phyloP scores from a whole-genome alignment of 805 yeast species.

The Pichia eremophila region DNA sequence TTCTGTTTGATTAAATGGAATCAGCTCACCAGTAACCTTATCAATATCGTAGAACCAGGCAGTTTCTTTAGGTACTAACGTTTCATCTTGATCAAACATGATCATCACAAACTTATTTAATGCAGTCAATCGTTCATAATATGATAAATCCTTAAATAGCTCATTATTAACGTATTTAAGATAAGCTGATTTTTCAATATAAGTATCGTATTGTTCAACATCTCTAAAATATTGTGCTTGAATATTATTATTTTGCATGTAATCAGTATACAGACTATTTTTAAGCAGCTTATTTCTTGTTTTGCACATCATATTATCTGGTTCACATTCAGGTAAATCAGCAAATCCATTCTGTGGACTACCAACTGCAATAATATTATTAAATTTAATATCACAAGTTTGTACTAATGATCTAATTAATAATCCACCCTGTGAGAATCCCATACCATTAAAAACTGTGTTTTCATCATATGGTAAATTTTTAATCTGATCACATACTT shows the following conservation, averaged over 20 bases:
- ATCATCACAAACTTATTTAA: conserved; percentile 51
- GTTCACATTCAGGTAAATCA: conserved; percentile 55
- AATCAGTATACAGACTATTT: conserved; percentile 49
- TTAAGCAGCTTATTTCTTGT: conserved; percentile 44
- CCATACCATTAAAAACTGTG: conserved; percentile 61
- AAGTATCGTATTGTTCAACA: conserved; percentile 37
- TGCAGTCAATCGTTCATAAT: conserved; percentile 32
- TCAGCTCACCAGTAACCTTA: conserved; percentile 29
- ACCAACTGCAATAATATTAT: conserved; percentile 62
- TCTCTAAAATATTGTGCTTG: conserved; percentile 77
- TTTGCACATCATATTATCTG: conserved; percentile 39
- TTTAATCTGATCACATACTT: conserved; percentile 46
- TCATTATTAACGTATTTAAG: conserved; percentile 66
- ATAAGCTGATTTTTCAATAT: conserved; percentile 47
- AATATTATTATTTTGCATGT: conserved; percentile 46
- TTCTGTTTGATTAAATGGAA: conserved; percentile 40
- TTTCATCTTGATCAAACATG: conserved; percentile 52
- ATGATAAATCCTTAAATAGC: conserved; percentile 23
- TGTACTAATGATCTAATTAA: conserved; percentile 61
- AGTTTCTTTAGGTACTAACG: conserved; percentile 62
- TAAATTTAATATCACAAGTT: conserved; percentile 40
- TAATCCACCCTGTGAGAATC: conserved; percentile 81
- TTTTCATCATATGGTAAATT: conserved; percentile 24
- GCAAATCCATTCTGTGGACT: conserved; percentile 72
- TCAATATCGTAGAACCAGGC: conserved; percentile 58